phyloP scores from a whole-genome alignment of 257 asterid genomes.

The Salvia hispanica region DNA sequence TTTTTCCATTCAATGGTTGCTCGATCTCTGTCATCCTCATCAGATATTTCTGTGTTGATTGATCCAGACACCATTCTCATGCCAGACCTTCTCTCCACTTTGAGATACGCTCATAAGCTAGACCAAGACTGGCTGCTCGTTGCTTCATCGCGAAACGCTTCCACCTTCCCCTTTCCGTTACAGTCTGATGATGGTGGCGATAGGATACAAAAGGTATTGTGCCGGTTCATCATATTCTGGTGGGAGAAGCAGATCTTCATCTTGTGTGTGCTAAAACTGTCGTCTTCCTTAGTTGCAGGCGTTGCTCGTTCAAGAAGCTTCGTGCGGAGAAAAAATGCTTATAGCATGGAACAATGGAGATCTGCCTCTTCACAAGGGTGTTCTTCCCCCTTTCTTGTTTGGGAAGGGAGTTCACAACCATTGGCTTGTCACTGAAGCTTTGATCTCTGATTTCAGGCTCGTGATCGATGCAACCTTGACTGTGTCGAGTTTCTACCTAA shows the following conservation, averaged over 20 bases:
- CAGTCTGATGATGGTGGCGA: conserved; percentile 52
- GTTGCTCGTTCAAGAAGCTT: conserved; percentile 40
- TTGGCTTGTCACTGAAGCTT: conserved; percentile 80
- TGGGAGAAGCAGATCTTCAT: conserved; percentile 27
- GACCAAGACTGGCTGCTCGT: conserved; percentile 89
- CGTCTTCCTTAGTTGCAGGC: conserved; percentile 71
- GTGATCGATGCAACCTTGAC: conserved; percentile 79
- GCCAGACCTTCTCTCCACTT: conserved; percentile 61
- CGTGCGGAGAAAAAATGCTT: conserved; percentile 57
- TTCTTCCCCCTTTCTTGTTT: conserved; percentile 81
- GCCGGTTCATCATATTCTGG: conserved; percentile 23
- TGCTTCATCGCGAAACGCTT: no score
- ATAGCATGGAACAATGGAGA: conserved; percentile 91
- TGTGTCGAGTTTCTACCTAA: conserved; percentile 55
- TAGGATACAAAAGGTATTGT: conserved; percentile 56
- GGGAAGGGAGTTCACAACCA: conserved; percentile 75
- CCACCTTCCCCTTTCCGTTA: conserved; percentile 58
- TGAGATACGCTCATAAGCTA: conserved; percentile 68
- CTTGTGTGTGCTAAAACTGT: conserved; percentile 27
- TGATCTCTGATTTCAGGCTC: conserved; percentile 72
- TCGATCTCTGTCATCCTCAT: conserved; percentile 67
- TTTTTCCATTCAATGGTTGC: conserved; percentile 95
- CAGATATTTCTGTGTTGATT: conserved; percentile 71
- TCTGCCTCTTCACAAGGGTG: conserved; percentile 81
- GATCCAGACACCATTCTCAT: conserved; percentile 79